Evolutionary conservation across 257 asterid genomes (phyloP), one percentile per base, ranked within the genome.

Genomic region (Solanum habrochaites): DNA sequence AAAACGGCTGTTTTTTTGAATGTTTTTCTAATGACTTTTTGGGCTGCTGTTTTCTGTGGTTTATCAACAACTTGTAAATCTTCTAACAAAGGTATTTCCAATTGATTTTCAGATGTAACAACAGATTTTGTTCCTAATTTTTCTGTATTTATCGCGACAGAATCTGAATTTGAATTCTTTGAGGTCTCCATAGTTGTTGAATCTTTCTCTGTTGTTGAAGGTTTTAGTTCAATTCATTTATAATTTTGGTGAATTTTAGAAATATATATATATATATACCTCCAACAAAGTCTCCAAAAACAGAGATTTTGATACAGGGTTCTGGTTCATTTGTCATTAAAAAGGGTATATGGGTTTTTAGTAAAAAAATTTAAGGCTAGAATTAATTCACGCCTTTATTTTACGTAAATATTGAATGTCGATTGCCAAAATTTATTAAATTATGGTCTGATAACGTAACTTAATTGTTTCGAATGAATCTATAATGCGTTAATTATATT

Each of bases 1-100:
- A 96, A 93, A 82, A 90, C 92, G 8, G 99, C 97, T 13, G 98
- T 94, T 31, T 95, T 95, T 74, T 94, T 95, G 86, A 94, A 93
- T 10, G 98, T 92, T 83, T 95, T 96, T 16, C 98, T 90, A 7
- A 95, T 92, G 29, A 85, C 97, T 80, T 89, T 96, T 71, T 91
- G 93, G 11, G 90, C 85, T 9, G 92, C 89, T 40, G 98, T 87
- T 90, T 95, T 96, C 3, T 80, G 56, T 25, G 91, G 90, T 56
- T 92, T 94, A 4, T 23, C 10, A 4, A 84, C 18, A 11, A 45
- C 58, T 6, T 87, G 62, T 31, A 87, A 67, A 88, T 88, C 86
- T 21, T 83, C 90, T 9, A 95, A 88, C 67, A 94, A 91, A 7
- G 95, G 97, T 10, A 86, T 8, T 83, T 86, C 86, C 64, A 92